phyloP scores from a whole-genome alignment of 2,329 filamentous ascomycete species.

The Fusarium pseudonygamai region DNA sequence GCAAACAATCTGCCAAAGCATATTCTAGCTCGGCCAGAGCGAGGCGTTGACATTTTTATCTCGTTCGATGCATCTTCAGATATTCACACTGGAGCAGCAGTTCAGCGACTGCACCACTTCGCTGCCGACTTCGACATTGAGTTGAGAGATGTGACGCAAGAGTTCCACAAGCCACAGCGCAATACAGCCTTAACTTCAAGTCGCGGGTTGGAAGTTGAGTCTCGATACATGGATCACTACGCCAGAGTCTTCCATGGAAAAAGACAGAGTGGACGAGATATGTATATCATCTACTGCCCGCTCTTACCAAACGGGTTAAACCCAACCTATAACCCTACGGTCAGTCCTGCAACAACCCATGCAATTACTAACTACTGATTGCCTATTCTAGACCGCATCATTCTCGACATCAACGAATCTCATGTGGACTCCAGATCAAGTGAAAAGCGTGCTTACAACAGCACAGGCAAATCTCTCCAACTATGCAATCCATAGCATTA shows the following conservation, averaged over 20 bases:
- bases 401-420: slow-evolving; percentile 40
- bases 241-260: slow-evolving; percentile 27
- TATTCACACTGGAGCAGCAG: slow-evolving; percentile 23
- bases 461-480: slow-evolving; percentile 15
- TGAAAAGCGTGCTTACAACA: slow-evolving; percentile 13
- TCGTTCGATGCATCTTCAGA: slow-evolving; percentile 38
- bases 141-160: background rate
- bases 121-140: slow-evolving; percentile 31
- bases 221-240: slow-evolving; percentile 3
- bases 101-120: slow-evolving; percentile 33
- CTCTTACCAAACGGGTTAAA: slow-evolving; percentile 26
- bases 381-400: background rate
- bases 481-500: slow-evolving; percentile 28
- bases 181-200: accelerated
- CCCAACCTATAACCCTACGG: slow-evolving; percentile 22
- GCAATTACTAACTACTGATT: too few relatives aligned
- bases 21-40: slow-evolving; percentile 22
- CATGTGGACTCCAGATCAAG: slow-evolving; percentile 35
- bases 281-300: slow-evolving; percentile 34
- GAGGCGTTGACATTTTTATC: slow-evolving; percentile 27
- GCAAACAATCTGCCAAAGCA: slow-evolving; percentile 39
- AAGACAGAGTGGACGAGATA: background rate
- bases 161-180: background rate
- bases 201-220: background rate
- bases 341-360: background rate